Conservation (phyloP, 306 rosid species). For the Alnus rubra region DNA sequence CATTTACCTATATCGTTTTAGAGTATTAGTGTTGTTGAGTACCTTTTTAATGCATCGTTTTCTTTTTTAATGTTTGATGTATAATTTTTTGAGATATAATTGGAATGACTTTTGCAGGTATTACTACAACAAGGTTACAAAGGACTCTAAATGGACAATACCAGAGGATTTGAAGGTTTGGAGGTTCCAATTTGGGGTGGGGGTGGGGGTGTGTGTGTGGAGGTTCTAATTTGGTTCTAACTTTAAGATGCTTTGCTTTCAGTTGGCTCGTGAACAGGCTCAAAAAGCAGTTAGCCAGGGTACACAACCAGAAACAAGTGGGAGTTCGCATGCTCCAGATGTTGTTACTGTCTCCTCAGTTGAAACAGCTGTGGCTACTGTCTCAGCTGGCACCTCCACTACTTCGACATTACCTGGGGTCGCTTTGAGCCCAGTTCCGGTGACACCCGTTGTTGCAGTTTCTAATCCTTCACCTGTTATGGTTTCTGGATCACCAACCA, state of each 20-base stretch:
- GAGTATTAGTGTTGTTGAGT: not conserved
- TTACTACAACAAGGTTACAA: constrained; percentile 89
- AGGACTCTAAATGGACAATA: constrained; percentile 96
- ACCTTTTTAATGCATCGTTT: constrained; percentile 1
- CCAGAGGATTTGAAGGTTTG: constrained; percentile 95
- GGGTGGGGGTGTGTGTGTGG: too few species aligned
- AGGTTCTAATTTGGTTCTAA: constrained; percentile 7
- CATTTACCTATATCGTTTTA: constrained; percentile 14
- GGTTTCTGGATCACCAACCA: constrained; percentile 51
- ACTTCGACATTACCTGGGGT: constrained; percentile 52
- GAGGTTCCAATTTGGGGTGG: not conserved
- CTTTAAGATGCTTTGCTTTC: constrained; percentile 37
- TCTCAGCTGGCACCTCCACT: constrained; percentile 42
- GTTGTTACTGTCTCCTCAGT: constrained; percentile 39
- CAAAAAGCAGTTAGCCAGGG: constrained; percentile 64
- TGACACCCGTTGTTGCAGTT: constrained; percentile 64
- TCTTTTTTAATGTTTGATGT: not conserved
- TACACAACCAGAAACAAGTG: constrained; percentile 49
- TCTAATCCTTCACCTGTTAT: constrained; percentile 51
- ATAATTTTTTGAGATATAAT: constrained; percentile 6
- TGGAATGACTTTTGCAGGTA: constrained; percentile 60
- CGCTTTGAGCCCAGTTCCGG: constrained; percentile 72
- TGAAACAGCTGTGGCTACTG: constrained; percentile 42
- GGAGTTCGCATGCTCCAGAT: constrained; percentile 42
- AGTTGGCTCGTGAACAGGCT: constrained; percentile 97